phyloP scores from a whole-genome alignment of 176 grass and related monocot species.

The Zoysia pacifica region DNA sequence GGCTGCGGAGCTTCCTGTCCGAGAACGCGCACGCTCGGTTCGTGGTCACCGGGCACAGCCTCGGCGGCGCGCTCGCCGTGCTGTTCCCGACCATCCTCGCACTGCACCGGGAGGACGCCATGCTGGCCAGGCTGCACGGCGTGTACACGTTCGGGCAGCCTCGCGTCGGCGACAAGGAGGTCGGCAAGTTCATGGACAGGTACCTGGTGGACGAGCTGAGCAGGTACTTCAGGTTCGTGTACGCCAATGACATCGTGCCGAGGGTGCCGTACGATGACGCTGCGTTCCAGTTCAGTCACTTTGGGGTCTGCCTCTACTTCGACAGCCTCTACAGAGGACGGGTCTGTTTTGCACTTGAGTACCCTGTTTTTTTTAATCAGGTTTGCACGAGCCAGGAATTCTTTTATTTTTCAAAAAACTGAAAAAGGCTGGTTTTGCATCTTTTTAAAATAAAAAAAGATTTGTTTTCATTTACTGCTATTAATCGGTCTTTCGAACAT shows the following conservation, averaged over 20 bases:
- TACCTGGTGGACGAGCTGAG: constrained; percentile 42
- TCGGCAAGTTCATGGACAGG: constrained; percentile 49
- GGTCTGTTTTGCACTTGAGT: constrained; percentile 1
- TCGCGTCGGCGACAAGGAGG: constrained; percentile 52
- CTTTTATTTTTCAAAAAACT: not conserved
- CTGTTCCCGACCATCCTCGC: constrained; percentile 68
- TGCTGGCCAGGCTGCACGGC: constrained; percentile 51
- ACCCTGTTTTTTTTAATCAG: not conserved
- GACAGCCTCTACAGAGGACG: constrained; percentile 69
- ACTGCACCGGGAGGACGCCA: constrained; percentile 41
- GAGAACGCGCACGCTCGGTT: constrained; percentile 44
- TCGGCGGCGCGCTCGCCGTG: constrained; percentile 76
- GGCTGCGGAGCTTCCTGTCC: constrained; percentile 37
- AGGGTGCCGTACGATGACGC: constrained; percentile 71
- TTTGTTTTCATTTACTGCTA: not conserved
- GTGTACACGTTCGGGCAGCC: constrained; percentile 92
- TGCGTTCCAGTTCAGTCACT: constrained; percentile 71
- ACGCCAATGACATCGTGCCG: constrained; percentile 77
- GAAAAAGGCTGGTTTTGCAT: not conserved
- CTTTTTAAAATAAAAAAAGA: not conserved
- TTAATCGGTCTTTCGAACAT: not conserved
- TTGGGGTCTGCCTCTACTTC: constrained; percentile 69
- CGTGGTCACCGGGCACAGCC: constrained; percentile 75
- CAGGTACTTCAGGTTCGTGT: constrained; percentile 73
- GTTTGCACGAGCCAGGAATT: not conserved